A percentile compares a stretch with the other conserved stretches of the same genome.
These are phyloP conservation scores for Pythium phragmitis DNA, from an alignment of 352 stramenopile genomes.

Conservation along the genomic window DNA sequence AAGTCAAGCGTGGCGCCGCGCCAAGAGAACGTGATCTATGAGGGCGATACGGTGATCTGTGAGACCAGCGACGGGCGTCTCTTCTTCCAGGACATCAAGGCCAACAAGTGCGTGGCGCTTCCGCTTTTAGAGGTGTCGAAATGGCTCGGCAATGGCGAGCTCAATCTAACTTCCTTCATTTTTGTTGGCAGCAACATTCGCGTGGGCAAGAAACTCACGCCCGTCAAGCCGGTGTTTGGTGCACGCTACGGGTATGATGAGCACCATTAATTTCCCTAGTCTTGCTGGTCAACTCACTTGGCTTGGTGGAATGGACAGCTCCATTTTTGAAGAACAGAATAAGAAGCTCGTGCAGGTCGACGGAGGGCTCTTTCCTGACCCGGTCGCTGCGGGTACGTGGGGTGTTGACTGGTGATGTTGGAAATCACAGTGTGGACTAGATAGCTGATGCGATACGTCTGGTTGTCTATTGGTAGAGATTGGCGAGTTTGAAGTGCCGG, in stretches of 20 bases:
- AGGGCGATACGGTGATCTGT: conserved; percentile 86
- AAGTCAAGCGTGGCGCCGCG: conserved; percentile 24
- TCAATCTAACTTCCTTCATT: conserved; percentile 18
- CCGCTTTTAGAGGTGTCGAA: neutral
- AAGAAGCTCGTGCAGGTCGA: conserved; percentile 71
- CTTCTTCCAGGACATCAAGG: conserved; percentile 80
- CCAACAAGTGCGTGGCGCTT: conserved; percentile 51
- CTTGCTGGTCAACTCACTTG: neutral
- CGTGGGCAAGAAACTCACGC: conserved; percentile 79
- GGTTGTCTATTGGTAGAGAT: conserved; percentile 41
- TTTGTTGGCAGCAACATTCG: conserved; percentile 48
- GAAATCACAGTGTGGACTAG: too few species aligned
- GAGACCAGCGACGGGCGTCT: conserved; percentile 82
- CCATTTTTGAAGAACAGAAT: conserved; percentile 85
- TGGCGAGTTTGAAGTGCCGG: conserved; percentile 73
- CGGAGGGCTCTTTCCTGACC: conserved; percentile 78
- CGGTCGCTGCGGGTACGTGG: conserved; percentile 61
- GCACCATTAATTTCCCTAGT: neutral
- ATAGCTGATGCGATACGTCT: neutral
- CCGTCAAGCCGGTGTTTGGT: conserved; percentile 70
- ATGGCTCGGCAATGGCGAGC: conserved; percentile 4
- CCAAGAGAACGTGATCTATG: conserved; percentile 76
- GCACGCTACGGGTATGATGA: conserved; percentile 57
- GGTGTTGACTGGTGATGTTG: neutral
- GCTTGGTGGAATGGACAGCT: conserved; percentile 23